Percentiles rank a stretch among this genome's conserved stretches.
These are phyloP conservation scores for Lachancea sp. DNA, from an alignment of 805 yeast genomes.

Conservation along the genomic window DNA sequence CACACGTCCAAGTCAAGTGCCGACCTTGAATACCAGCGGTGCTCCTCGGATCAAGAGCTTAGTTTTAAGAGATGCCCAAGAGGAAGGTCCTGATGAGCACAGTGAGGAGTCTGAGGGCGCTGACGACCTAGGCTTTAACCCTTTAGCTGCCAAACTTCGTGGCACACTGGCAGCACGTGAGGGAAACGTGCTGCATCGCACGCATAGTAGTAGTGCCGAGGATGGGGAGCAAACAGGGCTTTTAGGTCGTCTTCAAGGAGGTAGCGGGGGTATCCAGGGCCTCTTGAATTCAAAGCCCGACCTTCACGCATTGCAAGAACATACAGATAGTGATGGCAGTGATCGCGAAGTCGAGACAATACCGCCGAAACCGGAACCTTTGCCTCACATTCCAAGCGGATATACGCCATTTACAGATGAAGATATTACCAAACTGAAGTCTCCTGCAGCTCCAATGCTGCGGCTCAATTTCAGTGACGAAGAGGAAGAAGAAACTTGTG, in stretches of 20 bases:
- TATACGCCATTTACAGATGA: slow-evolving; percentile 36
- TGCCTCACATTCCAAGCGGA: slow-evolving; percentile 41
- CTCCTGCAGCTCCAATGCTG: slow-evolving; percentile 17
- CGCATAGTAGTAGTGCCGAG: slow-evolving; percentile 23
- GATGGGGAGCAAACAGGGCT: slow-evolving; percentile 10
- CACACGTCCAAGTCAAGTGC: slow-evolving; percentile 6
- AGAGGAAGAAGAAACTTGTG: slow-evolving; percentile 13
- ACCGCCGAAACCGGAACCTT: slow-evolving; percentile 36
- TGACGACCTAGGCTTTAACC: slow-evolving; percentile 17
- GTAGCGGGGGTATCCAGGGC: slow-evolving; percentile 12
- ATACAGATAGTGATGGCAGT: slow-evolving; percentile 12
- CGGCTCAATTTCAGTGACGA: slow-evolving; percentile 18
- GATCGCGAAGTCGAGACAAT: slow-evolving; percentile 45
- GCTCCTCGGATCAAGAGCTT: slow-evolving; percentile 25
- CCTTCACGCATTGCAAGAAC: slow-evolving; percentile 14
- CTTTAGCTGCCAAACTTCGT: slow-evolving; percentile 20
- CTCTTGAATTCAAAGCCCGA: slow-evolving; percentile 13
- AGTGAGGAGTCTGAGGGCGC: slow-evolving; percentile 16
- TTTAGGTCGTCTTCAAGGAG: slow-evolving; percentile 11
- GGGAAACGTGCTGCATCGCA: slow-evolving; percentile 29
- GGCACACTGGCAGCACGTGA: slow-evolving; percentile 3
- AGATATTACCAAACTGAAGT: slow-evolving; percentile 26
- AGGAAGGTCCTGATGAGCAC: slow-evolving; percentile 11
- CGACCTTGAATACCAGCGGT: slow-evolving; percentile 24
- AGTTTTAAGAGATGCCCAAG: slow-evolving; percentile 25